These are phyloP conservation scores for Lyophyllum semitale DNA, from an alignment of 768 basidiomycete species.

Conservation along the genomic window DNA sequence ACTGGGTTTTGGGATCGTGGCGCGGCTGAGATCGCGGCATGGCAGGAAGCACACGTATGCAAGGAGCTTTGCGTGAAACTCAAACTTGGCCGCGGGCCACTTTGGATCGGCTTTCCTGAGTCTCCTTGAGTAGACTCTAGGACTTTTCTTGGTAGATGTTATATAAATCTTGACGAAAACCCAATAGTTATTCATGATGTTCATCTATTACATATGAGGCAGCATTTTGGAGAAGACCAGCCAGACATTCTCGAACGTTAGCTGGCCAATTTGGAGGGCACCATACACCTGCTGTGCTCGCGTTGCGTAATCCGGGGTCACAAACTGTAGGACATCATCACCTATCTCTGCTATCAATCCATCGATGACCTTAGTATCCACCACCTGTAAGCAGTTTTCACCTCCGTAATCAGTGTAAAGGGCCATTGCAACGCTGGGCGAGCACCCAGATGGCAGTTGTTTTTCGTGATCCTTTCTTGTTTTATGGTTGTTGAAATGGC, in stretches of 20 bases:
- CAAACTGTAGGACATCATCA: conserved; percentile 21
- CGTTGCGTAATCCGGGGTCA: not conserved
- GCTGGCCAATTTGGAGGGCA: not conserved
- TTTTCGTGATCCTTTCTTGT: conserved; percentile 18
- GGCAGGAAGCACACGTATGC: conserved; percentile 9
- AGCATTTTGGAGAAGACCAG: conserved; percentile 5
- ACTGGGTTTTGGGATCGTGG: conserved; percentile 9
- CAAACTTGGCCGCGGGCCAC: no score
- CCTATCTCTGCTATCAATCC: conserved; percentile 15
- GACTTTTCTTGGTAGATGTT: not conserved
- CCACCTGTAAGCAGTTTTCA: no score
- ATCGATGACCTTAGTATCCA: no score
- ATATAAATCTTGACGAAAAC: no score
- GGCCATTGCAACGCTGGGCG: no score
- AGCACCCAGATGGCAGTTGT: no score
- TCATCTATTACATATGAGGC: not conserved
- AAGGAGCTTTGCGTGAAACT: conserved; percentile 5
- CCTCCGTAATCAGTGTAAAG: no score
- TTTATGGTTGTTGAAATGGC: conserved; percentile 18
- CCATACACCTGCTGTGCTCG: not conserved
- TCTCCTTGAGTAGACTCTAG: not conserved
- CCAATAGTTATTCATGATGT: no score
- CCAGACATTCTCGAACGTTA: conserved; percentile 7
- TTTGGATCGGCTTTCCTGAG: not conserved
- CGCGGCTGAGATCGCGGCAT: not conserved